Evolutionary conservation across 805 yeast genomes (phyloP).

Genomic region (Tetrapisispora pingtungensis): DNA sequence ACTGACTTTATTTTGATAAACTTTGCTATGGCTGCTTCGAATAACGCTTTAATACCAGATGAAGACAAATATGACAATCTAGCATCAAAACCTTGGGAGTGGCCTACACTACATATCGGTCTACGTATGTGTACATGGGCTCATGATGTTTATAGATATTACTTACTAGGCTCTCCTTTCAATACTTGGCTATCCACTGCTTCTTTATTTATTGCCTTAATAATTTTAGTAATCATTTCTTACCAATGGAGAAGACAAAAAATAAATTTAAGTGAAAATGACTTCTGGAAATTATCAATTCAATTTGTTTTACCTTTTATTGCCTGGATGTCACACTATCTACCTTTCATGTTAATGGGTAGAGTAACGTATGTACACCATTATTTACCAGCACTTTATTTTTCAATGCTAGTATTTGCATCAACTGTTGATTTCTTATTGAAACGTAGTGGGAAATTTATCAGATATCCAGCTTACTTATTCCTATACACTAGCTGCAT

Average conservation of each 20-base stretch:
- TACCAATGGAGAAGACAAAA: slow-evolving; percentile 64
- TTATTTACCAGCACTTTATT: slow-evolving; percentile 88
- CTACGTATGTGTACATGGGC: slow-evolving; percentile 70
- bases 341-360: slow-evolving; percentile 88
- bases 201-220: slow-evolving; percentile 43
- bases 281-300: slow-evolving; percentile 36
- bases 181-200: slow-evolving; percentile 66
- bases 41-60: slow-evolving; percentile 74
- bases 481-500: slow-evolving; percentile 38
- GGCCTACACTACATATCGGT: slow-evolving; percentile 76
- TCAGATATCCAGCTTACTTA: slow-evolving; percentile 32
- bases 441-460: slow-evolving; percentile 14
- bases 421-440: slow-evolving; percentile 23
- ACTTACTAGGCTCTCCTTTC: slow-evolving; percentile 66
- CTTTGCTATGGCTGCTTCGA: slow-evolving; percentile 82
- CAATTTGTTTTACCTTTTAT: slow-evolving; percentile 78
- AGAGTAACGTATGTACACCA: slow-evolving; percentile 97
- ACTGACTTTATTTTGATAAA: slow-evolving; percentile 67
- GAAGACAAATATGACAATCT: slow-evolving; percentile 61
- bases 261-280: slow-evolving; percentile 34
- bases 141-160: slow-evolving; percentile 48
- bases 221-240: slow-evolving; percentile 33
- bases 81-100: slow-evolving; percentile 74
- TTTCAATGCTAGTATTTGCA: slow-evolving; percentile 67
- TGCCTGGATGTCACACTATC: slow-evolving; percentile 82